Evolutionary conservation across 2,329 filamentous ascomycete genomes (phyloP).

Genomic region (Fusarium penzigii): DNA sequence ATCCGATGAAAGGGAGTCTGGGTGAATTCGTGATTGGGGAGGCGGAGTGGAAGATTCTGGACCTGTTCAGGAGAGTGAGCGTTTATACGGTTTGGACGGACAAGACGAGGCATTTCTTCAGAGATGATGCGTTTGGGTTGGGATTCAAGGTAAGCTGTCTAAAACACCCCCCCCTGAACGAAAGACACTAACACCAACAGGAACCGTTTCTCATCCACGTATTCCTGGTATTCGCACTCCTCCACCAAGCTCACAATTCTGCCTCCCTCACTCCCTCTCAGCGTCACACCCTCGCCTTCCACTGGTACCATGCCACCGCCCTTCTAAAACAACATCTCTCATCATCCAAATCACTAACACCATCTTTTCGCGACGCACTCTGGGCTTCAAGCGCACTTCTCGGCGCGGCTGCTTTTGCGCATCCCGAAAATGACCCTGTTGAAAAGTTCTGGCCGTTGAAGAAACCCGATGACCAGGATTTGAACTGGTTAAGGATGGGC

Average conservation of each 20-base stretch:
- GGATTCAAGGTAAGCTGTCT: slow-evolving; percentile 38
- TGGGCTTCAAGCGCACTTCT: slow-evolving; percentile 51
- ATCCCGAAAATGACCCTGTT: slow-evolving; percentile 42
- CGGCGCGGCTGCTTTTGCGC: slow-evolving; percentile 46
- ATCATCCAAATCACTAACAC: slow-evolving; percentile 32
- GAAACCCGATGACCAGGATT: slow-evolving; percentile 40
- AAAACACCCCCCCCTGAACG: neutral
- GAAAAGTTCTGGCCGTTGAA: slow-evolving; percentile 59
- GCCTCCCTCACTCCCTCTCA: slow-evolving; percentile 24
- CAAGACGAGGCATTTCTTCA: slow-evolving; percentile 34
- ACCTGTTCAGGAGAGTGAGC: slow-evolving; percentile 45
- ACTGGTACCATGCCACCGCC: slow-evolving; percentile 48
- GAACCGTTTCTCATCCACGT: slow-evolving; percentile 57
- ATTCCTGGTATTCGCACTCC: slow-evolving; percentile 51
- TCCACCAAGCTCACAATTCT: slow-evolving; percentile 51
- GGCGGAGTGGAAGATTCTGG: slow-evolving; percentile 37
- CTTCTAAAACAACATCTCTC: slow-evolving; percentile 46
- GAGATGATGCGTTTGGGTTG: slow-evolving; percentile 38
- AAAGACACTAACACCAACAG: slow-evolving; percentile 27
- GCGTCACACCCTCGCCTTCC: slow-evolving; percentile 39
- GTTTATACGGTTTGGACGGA: slow-evolving; percentile 41
- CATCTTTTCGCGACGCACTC: slow-evolving; percentile 42
- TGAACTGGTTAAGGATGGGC: slow-evolving; percentile 60
- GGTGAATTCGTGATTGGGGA: slow-evolving; percentile 34
- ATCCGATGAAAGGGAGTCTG: slow-evolving; percentile 14